Evolutionary conservation across 345 rosid genomes (phyloP).

Genomic region (Salix viminalis): DNA sequence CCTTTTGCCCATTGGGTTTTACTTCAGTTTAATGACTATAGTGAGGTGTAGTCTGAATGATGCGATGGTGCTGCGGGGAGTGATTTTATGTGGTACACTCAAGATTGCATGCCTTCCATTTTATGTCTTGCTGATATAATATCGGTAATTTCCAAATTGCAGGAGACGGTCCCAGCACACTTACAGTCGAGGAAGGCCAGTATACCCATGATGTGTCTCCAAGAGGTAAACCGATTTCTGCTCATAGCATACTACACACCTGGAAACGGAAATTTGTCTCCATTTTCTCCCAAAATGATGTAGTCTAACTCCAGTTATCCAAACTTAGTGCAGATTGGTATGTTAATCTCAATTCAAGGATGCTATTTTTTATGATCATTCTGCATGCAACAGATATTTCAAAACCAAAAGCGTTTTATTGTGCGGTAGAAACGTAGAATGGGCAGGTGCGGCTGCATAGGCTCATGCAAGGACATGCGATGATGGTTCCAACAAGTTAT

Average conservation of each 20-base stretch:
- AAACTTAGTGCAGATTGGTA: background rate
- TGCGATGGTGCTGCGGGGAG: background rate
- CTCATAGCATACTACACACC: background rate
- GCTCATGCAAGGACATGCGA: no score
- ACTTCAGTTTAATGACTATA: background rate
- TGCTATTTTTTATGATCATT: background rate
- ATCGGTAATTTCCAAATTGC: constrained; percentile 11
- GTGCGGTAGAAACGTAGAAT: background rate
- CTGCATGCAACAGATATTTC: background rate
- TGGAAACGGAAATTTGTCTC: background rate
- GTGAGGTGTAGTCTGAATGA: background rate
- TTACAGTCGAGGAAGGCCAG: constrained; percentile 11
- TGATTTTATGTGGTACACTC: background rate
- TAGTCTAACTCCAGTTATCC: background rate
- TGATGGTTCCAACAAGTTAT: no score
- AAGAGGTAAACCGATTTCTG: background rate
- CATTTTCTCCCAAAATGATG: background rate
- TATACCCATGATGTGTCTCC: background rate
- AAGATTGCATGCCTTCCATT: background rate
- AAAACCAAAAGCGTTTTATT: background rate
- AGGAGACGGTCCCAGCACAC: constrained; percentile 13
- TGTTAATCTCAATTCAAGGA: background rate
- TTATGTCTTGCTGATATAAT: background rate
- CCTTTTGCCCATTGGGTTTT: background rate
- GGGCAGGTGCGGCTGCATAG: no score